These are phyloP conservation scores for Caryocar brasiliense DNA, from an alignment of 441 rosid species.

Conservation along the genomic window DNA sequence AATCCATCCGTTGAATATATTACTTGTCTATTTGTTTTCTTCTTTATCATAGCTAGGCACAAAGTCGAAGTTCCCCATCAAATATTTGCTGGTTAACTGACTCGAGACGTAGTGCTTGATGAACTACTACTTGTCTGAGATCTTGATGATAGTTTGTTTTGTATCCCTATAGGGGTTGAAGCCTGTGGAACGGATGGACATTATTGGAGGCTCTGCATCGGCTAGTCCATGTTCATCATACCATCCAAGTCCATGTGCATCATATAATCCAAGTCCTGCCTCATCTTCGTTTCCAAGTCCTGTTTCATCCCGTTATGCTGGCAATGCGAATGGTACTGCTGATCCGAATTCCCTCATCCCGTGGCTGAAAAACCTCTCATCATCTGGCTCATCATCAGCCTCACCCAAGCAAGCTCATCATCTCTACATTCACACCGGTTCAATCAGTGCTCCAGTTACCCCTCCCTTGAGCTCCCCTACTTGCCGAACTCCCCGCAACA, in stretches of 20 bases:
- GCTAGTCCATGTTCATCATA: constrained; percentile 87
- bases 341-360: constrained; percentile 88
- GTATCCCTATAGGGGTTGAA: constrained; percentile 61
- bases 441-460: constrained; percentile 94
- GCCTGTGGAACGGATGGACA: constrained; percentile 72
- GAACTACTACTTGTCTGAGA: background rate
- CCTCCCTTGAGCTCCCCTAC: constrained; percentile 81
- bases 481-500: constrained; percentile 49
- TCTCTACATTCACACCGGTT: constrained; percentile 56
- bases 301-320: constrained; percentile 38
- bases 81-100: too few species aligned
- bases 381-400: constrained; percentile 65
- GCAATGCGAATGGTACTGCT: constrained; percentile 42
- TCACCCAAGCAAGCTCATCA: constrained; percentile 57
- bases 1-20: too few species aligned
- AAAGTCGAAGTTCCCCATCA: too few species aligned
- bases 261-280: constrained; percentile 83
- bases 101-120: too few species aligned
- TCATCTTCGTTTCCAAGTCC: constrained; percentile 88
- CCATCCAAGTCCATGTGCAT: constrained; percentile 69
- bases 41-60: too few species aligned
- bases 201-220: constrained; percentile 75
- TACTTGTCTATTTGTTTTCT: too few species aligned
- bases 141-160: constrained; percentile 6
- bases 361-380: constrained; percentile 88